Evolutionary conservation across 2,329 filamentous ascomycete genomes (phyloP), one percentile per base, ranked within the genome.

Genomic region (Tolypocladium nubicola): DNA sequence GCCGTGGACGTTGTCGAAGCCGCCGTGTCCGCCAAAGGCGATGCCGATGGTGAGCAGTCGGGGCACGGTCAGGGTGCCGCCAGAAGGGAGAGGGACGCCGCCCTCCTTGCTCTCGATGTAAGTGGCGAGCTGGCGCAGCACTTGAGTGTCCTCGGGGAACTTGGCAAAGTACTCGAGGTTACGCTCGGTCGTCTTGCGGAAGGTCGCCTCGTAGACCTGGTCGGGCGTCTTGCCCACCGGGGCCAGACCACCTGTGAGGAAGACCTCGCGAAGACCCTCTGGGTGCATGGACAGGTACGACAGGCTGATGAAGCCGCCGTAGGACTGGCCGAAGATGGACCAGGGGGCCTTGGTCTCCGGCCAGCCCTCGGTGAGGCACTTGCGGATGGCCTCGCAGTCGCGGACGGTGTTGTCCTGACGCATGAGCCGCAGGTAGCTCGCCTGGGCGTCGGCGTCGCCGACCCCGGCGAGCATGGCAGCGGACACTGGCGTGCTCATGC

Each of bases 311-410:
- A 96, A 97, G 1, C 93, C 93, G 43, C 93, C 93, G 70, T 96
- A 97, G 19, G 87, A 92, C 73, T 97, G 93, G 10, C 93, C 93
- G 61, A 96, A 87, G 37, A 94, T 81, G 58, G 85, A 88, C 93
- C 92, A 97, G 68, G 86, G 85, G 69, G 85, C 82, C 68, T 88
- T 85, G 53, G 87, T 82, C 26, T 81, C 76, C 0, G 88, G 84
- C 64, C 85, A 88, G 55, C 85, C 83, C 6, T 78, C 75, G 0
- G 88, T 94, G 56, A 97, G 76, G 43, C 80, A 86, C 64, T 85
- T 81, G 6, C 93, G 83, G 38, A 97, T 84, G 5, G 92, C 90
- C 69, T 97, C 93, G 61, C 88, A 89, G 67, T 97, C 93, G 52
- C 83, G 84, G 45, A 97, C 91, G 55, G 96, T 95, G 67, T 82